Evolutionary conservation across 176 grass and related monocot species (phyloP).

Genomic region (Oryza rufipogon): DNA sequence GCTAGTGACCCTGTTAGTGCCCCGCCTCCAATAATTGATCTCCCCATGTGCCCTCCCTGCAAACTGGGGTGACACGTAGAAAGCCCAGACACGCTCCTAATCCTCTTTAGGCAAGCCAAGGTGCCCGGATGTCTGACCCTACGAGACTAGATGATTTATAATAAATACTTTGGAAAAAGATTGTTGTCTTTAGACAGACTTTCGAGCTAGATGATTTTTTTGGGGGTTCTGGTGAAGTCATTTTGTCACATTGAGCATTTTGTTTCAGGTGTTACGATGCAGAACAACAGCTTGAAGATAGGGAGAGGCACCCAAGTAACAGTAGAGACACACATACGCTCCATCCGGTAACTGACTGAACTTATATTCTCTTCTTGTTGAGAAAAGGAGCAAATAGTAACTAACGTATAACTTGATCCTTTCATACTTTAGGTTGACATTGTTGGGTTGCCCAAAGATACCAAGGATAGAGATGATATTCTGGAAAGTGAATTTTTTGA

Average conservation of each 20-base stretch:
- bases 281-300: slow-evolving; percentile 80
- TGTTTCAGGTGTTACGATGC: slow-evolving; percentile 74
- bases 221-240: slow-evolving; percentile 5
- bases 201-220: slow-evolving; percentile 7
- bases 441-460: slow-evolving; percentile 65
- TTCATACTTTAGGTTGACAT: slow-evolving; percentile 76
- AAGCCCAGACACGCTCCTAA: not conserved
- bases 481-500: slow-evolving; percentile 99
- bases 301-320: slow-evolving; percentile 77
- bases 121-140: not conserved
- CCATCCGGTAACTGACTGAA: slow-evolving; percentile 64
- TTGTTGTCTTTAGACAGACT: slow-evolving; percentile 6
- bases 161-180: not conserved
- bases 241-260: slow-evolving; percentile 25
- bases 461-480: slow-evolving; percentile 97
- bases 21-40: not conserved
- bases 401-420: slow-evolving; percentile 28
- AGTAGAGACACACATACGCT: slow-evolving; percentile 82
- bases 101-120: not conserved
- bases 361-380: slow-evolving; percentile 1
- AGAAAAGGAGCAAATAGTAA: slow-evolving; percentile 17
- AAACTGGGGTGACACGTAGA: slow-evolving; percentile 16
- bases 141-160: not conserved
- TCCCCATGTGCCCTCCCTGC: not conserved
- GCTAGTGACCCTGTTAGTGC: no score